phyloP scores from a whole-genome alignment of 1,284 basidiomycete genomes.

The Grifola frondosa region DNA sequence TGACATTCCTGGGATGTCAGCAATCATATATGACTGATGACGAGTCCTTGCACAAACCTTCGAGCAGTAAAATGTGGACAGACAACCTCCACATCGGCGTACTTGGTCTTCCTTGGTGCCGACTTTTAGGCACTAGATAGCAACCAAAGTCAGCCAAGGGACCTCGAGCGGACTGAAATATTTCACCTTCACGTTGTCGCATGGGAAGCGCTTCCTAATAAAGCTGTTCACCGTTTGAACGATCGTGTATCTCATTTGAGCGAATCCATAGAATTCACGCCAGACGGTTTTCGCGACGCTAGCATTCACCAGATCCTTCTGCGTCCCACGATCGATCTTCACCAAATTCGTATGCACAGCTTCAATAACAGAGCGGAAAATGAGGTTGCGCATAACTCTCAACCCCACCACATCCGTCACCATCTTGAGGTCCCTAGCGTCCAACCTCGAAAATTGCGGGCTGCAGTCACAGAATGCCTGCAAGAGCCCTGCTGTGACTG shows the following conservation, averaged over 20 bases:
- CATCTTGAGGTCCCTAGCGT: conserved; percentile 32
- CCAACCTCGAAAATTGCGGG: conserved; percentile 27
- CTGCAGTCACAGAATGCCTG: conserved; percentile 33
- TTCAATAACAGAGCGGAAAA: conserved; percentile 37
- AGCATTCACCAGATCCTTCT: conserved; percentile 17
- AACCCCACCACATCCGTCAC: conserved; percentile 28
- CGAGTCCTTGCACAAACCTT: conserved; percentile 16
- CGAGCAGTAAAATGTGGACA: conserved; percentile 39
- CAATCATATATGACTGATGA: neutral
- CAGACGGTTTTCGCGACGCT: conserved; percentile 29
- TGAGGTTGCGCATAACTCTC: conserved; percentile 36
- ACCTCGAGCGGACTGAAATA: neutral
- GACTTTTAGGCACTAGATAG: conserved; percentile 36
- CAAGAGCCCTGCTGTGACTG: conserved; percentile 35
- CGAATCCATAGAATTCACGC: conserved; percentile 30
- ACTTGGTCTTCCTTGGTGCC: conserved; percentile 36
- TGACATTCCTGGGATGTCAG: conserved; percentile 32
- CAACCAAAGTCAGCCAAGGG: neutral
- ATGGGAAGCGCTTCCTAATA: conserved; percentile 32
- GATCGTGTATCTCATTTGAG: conserved; percentile 26
- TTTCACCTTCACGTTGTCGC: conserved; percentile 35
- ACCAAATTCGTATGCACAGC: conserved; percentile 27
- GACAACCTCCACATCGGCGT: conserved; percentile 35
- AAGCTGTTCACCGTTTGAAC: conserved; percentile 23
- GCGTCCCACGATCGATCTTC: conserved; percentile 19